Conservation (phyloP, 2,329 filamentous ascomycete species). For the Alternaria atra region DNA sequence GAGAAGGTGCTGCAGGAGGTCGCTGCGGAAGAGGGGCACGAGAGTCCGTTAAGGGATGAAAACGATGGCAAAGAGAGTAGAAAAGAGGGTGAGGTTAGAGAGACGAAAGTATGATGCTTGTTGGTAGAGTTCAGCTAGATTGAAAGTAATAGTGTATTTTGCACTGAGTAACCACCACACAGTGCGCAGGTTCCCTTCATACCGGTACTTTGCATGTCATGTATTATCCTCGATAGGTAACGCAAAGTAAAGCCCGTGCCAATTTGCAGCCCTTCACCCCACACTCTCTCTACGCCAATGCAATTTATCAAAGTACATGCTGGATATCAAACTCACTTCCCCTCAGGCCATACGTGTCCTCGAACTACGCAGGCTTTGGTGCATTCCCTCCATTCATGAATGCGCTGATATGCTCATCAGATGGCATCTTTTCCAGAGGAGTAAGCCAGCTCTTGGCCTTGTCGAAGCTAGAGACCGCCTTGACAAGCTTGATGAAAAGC, state of each 20-base stretch:
- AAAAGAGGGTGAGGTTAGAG: constrained; percentile 22
- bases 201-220: neutral
- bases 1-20: constrained; percentile 33
- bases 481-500: constrained; percentile 57
- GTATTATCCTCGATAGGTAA: neutral
- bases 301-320: constrained; percentile 5
- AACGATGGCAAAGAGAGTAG: constrained; percentile 18
- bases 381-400: constrained; percentile 26
- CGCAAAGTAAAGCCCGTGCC: neutral
- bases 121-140: neutral
- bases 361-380: constrained; percentile 18
- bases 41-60: constrained; percentile 22
- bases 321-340: constrained; percentile 1
- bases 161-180: neutral
- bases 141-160: neutral
- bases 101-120: constrained; percentile 17
- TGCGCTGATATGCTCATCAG: constrained; percentile 38
- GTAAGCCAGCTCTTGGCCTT: constrained; percentile 40
- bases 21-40: constrained; percentile 44
- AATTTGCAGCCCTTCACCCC: neutral
- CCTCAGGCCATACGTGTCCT: neutral
- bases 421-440: constrained; percentile 43
- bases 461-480: constrained; percentile 47
- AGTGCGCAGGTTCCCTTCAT: neutral
- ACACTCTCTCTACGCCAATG: neutral